phyloP scores from a whole-genome alignment of 2,329 filamentous ascomycete genomes.

The Corinectria fuckeliana region DNA sequence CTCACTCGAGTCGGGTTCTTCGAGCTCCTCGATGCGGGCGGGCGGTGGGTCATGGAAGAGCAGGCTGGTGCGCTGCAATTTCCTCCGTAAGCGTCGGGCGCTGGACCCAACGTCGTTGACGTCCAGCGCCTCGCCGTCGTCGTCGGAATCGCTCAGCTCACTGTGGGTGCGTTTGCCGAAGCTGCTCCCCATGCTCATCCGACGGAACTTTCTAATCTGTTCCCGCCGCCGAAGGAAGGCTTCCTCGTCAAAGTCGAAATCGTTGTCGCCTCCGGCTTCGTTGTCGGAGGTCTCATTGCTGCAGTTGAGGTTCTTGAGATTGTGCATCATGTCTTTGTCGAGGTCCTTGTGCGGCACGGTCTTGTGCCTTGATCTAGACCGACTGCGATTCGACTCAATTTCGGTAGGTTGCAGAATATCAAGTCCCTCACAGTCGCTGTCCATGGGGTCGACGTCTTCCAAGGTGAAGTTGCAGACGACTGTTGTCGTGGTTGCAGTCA shows the following conservation, averaged over 20 bases:
- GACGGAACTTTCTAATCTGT: constrained; percentile 51
- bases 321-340: constrained; percentile 52
- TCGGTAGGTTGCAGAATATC: constrained; percentile 52
- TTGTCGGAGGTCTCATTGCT: constrained; percentile 47
- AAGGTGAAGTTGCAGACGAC: constrained; percentile 46
- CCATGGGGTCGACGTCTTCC: constrained; percentile 56
- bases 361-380: constrained; percentile 46
- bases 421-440: constrained; percentile 51
- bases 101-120: constrained; percentile 53
- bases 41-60: constrained; percentile 57
- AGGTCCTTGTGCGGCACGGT: constrained; percentile 37
- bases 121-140: constrained; percentile 49
- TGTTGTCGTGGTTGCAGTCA: constrained; percentile 26
- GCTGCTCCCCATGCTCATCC: constrained; percentile 60
- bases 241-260: constrained; percentile 47
- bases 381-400: constrained; percentile 55
- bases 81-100: constrained; percentile 55
- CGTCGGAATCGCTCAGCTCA: constrained; percentile 60
- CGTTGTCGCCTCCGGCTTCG: constrained; percentile 44
- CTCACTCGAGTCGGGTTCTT: constrained; percentile 58
- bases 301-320: constrained; percentile 55
- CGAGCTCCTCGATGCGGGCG: constrained; percentile 60
- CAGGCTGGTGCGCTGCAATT: constrained; percentile 54
- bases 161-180: constrained; percentile 62
- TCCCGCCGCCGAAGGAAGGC: constrained; percentile 50